Base-by-base conservation (phyloP, 2,329 filamentous ascomycete species). In the Emydomyces testavorans region DNA sequence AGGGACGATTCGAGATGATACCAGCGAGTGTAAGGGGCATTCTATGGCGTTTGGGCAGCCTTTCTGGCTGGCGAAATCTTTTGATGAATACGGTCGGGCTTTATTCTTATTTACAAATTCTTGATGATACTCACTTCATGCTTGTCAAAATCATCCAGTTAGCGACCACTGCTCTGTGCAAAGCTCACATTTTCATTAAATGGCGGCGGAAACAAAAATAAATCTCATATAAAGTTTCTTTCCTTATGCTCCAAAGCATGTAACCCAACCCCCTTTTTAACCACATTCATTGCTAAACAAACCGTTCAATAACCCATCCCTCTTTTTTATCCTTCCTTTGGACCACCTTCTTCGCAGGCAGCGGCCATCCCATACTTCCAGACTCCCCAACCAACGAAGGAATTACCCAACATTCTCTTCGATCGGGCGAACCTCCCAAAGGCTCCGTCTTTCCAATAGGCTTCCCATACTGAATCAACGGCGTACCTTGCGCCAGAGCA, bases 391-490 rank as follows among this genome's bases (percentile, higher is more conserved):
- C 81, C 54, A 96, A 62, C 55, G 81, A 83, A 40, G 89, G 82
- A 54, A 90, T 78, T 2, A 94, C 84, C 78, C 85, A 93, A 57
- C 84, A 88, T 65, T 92, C 83, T 41, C 89, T 76, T 53, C 68
- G 68, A 56, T 71, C 72, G 36, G 63, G 67, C 41, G 66, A 62
- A 0, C 69, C 71, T 8, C 64, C 67, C 40, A 71, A 66, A 34
- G 67, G 64, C 53, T 75, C 71, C 11, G 85, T 77, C 71, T 92
- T 89, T 57, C 92, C 92, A 61, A 95, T 81, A 1, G 92, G 90
- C 70, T 96, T 96, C 2, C 87, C 85, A 56, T 90, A 88, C 31
- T 78, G 78, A 18, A 96, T 65, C 46, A 98, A 69, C 41, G 88
- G 85, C 10, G 92, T 96, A 0, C 85, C 85, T 61, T 87, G 83